Evolutionary conservation across 768 basidiomycete species (phyloP).

Genomic region (Rhodotorula kratochvilovae): DNA sequence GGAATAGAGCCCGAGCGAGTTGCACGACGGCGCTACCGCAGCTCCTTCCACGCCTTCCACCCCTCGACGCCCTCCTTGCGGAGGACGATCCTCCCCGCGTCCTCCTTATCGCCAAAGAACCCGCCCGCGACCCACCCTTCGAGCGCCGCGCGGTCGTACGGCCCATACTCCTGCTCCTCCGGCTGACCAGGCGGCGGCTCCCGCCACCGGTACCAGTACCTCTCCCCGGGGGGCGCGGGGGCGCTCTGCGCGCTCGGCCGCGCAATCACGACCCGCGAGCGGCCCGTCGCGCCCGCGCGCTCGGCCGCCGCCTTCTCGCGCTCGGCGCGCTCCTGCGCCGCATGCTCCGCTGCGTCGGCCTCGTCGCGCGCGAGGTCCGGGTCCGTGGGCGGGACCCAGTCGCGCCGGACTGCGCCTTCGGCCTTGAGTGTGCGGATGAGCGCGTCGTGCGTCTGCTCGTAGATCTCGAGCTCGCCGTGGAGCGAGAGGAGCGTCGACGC

Average conservation of each 20-base stretch:
- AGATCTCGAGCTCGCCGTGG: conserved; percentile 77
- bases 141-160: conserved; percentile 75
- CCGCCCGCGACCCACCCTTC: conserved; percentile 70
- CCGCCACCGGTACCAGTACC: conserved; percentile 74
- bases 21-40: background rate
- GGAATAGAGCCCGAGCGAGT: background rate
- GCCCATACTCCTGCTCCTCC: conserved; percentile 62
- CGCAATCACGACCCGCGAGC: conserved; percentile 25
- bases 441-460: conserved; percentile 78
- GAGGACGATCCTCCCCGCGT: conserved; percentile 73
- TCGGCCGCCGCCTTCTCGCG: conserved; percentile 38
- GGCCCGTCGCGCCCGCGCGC: background rate
- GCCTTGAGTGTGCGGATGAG: conserved; percentile 70
- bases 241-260: background rate
- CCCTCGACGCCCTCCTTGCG: conserved; percentile 53
- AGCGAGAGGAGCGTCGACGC: conserved; percentile 77
- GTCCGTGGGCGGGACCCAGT: conserved; percentile 73
- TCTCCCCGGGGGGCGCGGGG: background rate
- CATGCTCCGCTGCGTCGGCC: background rate
- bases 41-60: conserved; percentile 31
- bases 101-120: conserved; percentile 63
- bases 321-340: conserved; percentile 51
- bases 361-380: conserved; percentile 9
- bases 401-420: conserved; percentile 62
- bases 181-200: conserved; percentile 51